Evolutionary conservation across 441 rosid genomes (phyloP).

Genomic region (Kokia cookei): DNA sequence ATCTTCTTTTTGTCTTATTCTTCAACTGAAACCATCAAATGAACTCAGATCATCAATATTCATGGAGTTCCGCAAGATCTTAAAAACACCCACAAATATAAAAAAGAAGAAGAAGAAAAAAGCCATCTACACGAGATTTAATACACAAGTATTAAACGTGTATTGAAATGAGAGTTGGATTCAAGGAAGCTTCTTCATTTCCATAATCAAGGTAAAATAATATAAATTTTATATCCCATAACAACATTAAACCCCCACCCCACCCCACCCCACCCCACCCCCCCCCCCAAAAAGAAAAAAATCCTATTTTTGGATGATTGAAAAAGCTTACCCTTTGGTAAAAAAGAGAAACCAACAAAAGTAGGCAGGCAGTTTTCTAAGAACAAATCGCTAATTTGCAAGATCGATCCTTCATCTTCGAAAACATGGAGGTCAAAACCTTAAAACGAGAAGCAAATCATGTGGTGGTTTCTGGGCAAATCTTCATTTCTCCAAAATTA

Average conservation of each 20-base stretch:
- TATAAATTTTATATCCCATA: too few relatives aligned
- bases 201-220: not conserved
- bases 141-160: conserved; percentile 1
- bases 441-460: not conserved
- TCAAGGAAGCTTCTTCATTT: conserved; percentile 22
- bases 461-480: not conserved
- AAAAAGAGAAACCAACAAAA: not conserved
- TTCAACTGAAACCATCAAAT: not conserved
- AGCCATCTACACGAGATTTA: conserved; percentile 15
- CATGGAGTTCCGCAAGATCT: not conserved
- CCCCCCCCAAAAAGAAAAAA: not conserved
- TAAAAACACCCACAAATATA: conserved; percentile 8
- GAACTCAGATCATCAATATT: not conserved
- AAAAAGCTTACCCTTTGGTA: not conserved
- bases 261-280: too few relatives aligned
- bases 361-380: not conserved
- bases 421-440: not conserved
- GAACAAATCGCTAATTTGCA: not conserved
- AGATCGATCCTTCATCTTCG: not conserved
- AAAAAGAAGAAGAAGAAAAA: conserved; percentile 8
- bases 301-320: not conserved
- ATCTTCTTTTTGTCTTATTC: conserved; percentile 10
- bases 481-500: not conserved
- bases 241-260: too few relatives aligned
- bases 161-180: conserved; percentile 20